phyloP scores from a whole-genome alignment of 2,329 filamentous ascomycete species.

The Ceratocystiopsis minuta region DNA sequence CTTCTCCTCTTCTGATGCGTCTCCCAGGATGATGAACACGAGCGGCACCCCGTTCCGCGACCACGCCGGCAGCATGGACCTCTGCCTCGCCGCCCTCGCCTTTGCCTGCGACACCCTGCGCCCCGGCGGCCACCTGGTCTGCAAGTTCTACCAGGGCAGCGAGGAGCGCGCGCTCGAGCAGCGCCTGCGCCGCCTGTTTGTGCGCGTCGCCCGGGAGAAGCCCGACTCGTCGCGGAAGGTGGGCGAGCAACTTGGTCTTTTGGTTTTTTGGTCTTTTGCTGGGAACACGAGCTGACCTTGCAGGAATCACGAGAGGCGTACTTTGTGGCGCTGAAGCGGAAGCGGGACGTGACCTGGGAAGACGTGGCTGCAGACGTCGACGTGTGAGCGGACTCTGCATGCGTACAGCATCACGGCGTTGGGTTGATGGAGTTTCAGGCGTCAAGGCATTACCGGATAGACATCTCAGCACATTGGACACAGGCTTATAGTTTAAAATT shows the following conservation, averaged over 20 bases:
- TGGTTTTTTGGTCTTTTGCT: no score
- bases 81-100: constrained; percentile 67
- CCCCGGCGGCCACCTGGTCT: constrained; percentile 75
- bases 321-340: constrained; percentile 64
- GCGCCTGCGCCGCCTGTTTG: constrained; percentile 58
- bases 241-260: no score
- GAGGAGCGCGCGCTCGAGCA: constrained; percentile 70
- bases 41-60: constrained; percentile 75
- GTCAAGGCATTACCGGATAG: no score
- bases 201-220: constrained; percentile 70
- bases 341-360: constrained; percentile 20
- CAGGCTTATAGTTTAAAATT: neutral
- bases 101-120: constrained; percentile 77
- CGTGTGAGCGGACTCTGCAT: no score
- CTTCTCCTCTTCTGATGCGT: no score
- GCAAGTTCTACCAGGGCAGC: constrained; percentile 88
- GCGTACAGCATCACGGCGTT: no score
- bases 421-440: no score
- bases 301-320: constrained; percentile 74
- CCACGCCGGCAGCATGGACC: constrained; percentile 88
- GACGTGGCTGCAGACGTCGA: constrained; percentile 7
- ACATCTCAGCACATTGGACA: no score
- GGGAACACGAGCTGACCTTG: no score
- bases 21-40: constrained; percentile 94
- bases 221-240: constrained; percentile 80